These are phyloP conservation scores for Neofusicoccum parvum DNA, from an alignment of 2,329 filamentous ascomycete species.

Conservation along the genomic window DNA sequence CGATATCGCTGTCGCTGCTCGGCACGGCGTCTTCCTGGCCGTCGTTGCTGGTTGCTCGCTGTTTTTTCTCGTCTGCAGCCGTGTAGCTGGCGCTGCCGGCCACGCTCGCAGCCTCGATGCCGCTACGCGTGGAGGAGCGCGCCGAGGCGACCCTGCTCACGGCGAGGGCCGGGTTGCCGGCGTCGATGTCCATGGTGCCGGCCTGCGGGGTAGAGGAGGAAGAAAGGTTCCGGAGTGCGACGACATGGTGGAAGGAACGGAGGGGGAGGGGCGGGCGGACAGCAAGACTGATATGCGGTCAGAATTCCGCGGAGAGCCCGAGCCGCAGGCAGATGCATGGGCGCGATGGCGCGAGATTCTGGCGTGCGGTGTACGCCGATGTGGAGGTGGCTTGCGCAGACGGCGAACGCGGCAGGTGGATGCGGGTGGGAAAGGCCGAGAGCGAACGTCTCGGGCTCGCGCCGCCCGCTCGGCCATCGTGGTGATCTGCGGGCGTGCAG, in stretches of 20 bases:
- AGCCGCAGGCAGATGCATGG: too few species aligned
- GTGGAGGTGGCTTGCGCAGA: constrained; percentile 8
- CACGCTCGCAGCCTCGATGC: not conserved
- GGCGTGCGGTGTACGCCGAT: not conserved
- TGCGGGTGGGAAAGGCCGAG: not conserved
- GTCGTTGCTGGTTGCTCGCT: not conserved
- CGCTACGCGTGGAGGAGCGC: not conserved
- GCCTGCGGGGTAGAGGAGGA: not conserved
- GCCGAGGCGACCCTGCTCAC: not conserved
- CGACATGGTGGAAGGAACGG: not conserved
- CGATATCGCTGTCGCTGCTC: constrained; percentile 3
- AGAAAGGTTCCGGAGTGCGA: not conserved
- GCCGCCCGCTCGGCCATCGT: not conserved
- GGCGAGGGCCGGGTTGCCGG: not conserved
- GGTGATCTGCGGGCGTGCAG: not conserved
- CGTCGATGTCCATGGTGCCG: not conserved
- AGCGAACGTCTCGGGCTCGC: not conserved
- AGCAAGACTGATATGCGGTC: not conserved
- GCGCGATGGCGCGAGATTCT: not conserved
- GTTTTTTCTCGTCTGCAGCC: not conserved
- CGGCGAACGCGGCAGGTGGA: not conserved
- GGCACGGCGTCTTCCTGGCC: not conserved
- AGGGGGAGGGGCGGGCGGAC: not conserved
- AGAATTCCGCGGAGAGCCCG: not conserved
- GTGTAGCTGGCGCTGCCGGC: not conserved